Conservation (phyloP, 2,329 filamentous ascomycete species). For the Fusarium avenaceum region DNA sequence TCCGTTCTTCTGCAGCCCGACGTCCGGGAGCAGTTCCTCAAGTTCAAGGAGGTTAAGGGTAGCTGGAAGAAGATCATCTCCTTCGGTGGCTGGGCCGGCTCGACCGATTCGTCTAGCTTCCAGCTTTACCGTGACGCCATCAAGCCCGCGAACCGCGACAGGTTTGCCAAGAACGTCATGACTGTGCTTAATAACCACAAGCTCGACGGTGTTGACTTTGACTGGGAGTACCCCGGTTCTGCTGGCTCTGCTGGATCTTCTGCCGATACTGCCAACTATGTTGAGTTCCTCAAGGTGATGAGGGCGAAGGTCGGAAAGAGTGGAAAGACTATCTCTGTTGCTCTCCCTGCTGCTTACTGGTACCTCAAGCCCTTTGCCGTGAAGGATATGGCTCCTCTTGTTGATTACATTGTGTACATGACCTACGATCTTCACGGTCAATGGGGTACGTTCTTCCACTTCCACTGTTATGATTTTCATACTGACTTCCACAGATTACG, state of each 20-base stretch:
- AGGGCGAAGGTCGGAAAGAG: slow-evolving; percentile 48
- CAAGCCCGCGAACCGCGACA: slow-evolving; percentile 54
- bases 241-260: slow-evolving; percentile 43
- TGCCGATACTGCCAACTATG: slow-evolving; percentile 54
- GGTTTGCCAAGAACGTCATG: slow-evolving; percentile 54
- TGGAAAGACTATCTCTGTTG: slow-evolving; percentile 54
- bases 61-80: slow-evolving; percentile 54
- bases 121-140: slow-evolving; percentile 50
- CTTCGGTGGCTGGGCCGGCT: slow-evolving; percentile 55
- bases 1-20: slow-evolving; percentile 37
- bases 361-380: slow-evolving; percentile 56
- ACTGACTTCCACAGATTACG: slow-evolving; percentile 42
- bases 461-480: neutral
- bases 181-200: slow-evolving; percentile 57
- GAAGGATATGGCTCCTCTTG: slow-evolving; percentile 46
- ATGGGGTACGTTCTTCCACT: slow-evolving; percentile 44
- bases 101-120: slow-evolving; percentile 45
- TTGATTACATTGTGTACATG: slow-evolving; percentile 57
- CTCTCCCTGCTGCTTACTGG: slow-evolving; percentile 57
- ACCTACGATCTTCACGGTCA: slow-evolving; percentile 56
- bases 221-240: slow-evolving; percentile 62
- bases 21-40: slow-evolving; percentile 48
- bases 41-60: slow-evolving; percentile 49
- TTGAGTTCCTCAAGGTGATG: slow-evolving; percentile 53
- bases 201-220: slow-evolving; percentile 61